Evolutionary conservation across 768 basidiomycete genomes (phyloP).

Genomic region (Pulveroboletus sp.): DNA sequence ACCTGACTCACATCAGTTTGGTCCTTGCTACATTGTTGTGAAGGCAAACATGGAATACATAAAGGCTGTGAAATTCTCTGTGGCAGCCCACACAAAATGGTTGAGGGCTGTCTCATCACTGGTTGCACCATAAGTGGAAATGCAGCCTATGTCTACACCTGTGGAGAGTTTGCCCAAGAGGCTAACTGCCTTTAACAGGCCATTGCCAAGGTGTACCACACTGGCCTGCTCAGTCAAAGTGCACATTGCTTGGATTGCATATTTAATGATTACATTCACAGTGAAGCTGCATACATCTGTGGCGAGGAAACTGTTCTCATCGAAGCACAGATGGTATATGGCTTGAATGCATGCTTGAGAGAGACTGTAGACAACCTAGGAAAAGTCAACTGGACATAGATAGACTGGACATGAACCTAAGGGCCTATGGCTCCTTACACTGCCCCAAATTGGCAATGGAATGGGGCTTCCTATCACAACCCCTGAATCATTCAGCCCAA

Average conservation of each 20-base stretch:
- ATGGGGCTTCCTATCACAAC: too few relatives aligned
- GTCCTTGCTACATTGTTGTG: constrained; percentile 96
- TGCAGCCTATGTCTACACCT: constrained; percentile 99
- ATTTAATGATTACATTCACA: constrained; percentile 99
- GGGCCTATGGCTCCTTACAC: too few relatives aligned
- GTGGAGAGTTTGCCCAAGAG: constrained; percentile 97
- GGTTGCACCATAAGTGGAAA: constrained; percentile 96
- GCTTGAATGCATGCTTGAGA: too few relatives aligned
- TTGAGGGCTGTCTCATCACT: constrained; percentile 96
- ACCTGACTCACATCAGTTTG: constrained; percentile 24
- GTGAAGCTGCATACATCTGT: constrained; percentile 97
- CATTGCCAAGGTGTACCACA: constrained; percentile 90
- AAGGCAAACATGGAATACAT: constrained; percentile 98
- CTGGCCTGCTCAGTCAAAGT: constrained; percentile 83
- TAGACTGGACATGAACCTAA: too few relatives aligned
- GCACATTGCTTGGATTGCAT: constrained; percentile 88
- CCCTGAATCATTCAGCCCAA: too few relatives aligned
- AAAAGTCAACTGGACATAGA: too few relatives aligned
- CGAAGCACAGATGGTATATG: too few relatives aligned
- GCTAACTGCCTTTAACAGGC: constrained; percentile 92
- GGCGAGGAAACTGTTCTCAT: constrained; percentile 98
- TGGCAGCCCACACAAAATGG: constrained; percentile 96
- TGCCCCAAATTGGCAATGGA: too few relatives aligned
- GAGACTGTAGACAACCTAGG: too few relatives aligned
- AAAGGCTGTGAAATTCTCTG: constrained; percentile 98